Evolutionary conservation across 2,329 filamentous ascomycete species (phyloP).

Genomic region (Metarhizium album): DNA sequence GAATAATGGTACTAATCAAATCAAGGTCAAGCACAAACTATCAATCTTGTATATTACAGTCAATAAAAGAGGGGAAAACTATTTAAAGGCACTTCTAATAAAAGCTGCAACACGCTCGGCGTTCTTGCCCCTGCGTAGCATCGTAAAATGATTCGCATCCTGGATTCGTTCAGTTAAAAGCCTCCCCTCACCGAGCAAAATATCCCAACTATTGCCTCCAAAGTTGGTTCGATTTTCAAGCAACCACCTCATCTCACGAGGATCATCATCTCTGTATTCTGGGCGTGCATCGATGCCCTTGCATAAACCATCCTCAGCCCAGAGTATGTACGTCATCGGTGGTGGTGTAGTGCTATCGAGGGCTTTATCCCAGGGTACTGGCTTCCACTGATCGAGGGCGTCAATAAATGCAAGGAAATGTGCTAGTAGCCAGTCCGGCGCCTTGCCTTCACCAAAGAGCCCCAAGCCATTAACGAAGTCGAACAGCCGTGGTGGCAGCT

Average conservation of each 20-base stretch:
- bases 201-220: slow-evolving; percentile 59
- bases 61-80: no score
- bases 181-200: slow-evolving; percentile 40
- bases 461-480: slow-evolving; percentile 63
- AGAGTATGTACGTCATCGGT: slow-evolving; percentile 54
- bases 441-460: slow-evolving; percentile 56
- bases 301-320: slow-evolving; percentile 65
- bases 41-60: no score
- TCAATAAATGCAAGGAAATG: slow-evolving; percentile 61
- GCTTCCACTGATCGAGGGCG: slow-evolving; percentile 58
- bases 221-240: slow-evolving; percentile 63
- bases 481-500: slow-evolving; percentile 49
- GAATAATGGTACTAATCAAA: no score
- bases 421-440: slow-evolving; percentile 59
- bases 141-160: not conserved
- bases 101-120: not conserved
- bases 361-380: slow-evolving; percentile 35
- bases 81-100: not conserved
- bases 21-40: no score
- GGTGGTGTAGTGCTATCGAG: slow-evolving; percentile 33
- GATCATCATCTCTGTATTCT: slow-evolving; percentile 7
- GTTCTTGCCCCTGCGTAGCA: not conserved
- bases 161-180: slow-evolving; percentile 4
- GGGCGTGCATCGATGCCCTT: slow-evolving; percentile 46
- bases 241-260: slow-evolving; percentile 42